Evolutionary conservation across 768 basidiomycete genomes (phyloP), one percentile per base, ranked within the genome.

Genomic region (Russula lepida): DNA sequence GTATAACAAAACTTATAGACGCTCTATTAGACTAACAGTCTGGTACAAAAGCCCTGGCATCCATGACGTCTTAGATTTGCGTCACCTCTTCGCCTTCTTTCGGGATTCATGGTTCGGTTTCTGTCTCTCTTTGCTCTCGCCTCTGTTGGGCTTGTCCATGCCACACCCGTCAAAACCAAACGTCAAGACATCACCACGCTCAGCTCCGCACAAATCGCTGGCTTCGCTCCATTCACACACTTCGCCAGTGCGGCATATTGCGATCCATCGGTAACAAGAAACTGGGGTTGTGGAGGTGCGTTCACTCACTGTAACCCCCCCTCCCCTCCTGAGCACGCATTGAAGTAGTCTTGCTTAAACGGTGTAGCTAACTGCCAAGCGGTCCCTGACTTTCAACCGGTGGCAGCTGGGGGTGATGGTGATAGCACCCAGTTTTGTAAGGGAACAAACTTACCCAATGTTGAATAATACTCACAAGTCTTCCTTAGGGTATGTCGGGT

Each of bases 401-500:
- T 77, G 27, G 80, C 77, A 2, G 72, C 77, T 11, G 81, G 81
- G 11, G 81, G 81, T 6, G 69, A 81, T 52, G 81, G 79, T 6
- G 60, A 65, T 48, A 53, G 51, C 0, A 67, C 71, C 2, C 81
- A 80, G 60, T 81, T 74, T 64, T 82, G 78, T 79, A 35, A 23
- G 70, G 49, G n/a, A 13, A 25, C 15, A 8, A 6, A 17, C 32
- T 32, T 35, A 30, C 7, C 3, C 0, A 3, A 13, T 33, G 15
- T 17, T 11, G 30, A 28, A 23, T 23, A 8, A 41, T 33, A 19
- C 50, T 58, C 23, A 41, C 28, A 19, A 39, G 13, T 12, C 21
- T n/a, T 12, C 21, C 43, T 19, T 53, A 82, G 81, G 80, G 81
- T 81, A 72, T 56, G 81, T 83, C 30, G 81, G 81, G n/a, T 82